Conservation (phyloP, 1,139 yeast species). For the Ogataea hybrid region DNA sequence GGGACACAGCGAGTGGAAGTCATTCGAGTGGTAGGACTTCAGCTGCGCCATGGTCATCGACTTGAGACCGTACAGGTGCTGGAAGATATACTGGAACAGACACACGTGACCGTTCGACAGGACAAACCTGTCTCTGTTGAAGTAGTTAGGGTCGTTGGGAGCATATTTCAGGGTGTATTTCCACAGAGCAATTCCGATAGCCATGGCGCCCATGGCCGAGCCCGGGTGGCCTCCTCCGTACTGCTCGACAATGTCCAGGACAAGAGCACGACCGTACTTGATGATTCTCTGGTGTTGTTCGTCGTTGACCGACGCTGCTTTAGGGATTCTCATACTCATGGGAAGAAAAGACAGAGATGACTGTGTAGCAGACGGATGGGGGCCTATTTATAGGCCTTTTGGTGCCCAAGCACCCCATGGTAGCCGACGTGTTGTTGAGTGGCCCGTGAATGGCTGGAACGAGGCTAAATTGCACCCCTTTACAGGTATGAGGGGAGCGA, state of each 20-base stretch:
- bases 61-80: conserved; percentile 78
- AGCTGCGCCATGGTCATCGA: conserved; percentile 82
- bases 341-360: background rate
- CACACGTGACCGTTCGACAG: conserved; percentile 97
- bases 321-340: conserved; percentile 26
- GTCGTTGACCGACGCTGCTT: conserved; percentile 24
- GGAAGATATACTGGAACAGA: conserved; percentile 82
- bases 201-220: conserved; percentile 94
- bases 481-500: conserved; percentile 1
- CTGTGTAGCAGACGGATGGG: conserved; percentile 1
- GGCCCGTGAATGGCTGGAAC: background rate
- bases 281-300: conserved; percentile 25
- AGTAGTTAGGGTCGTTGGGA: conserved; percentile 90
- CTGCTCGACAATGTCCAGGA: conserved; percentile 38
- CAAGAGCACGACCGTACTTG: conserved; percentile 31
- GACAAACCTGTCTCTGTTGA: conserved; percentile 93
- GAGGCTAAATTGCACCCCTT: conserved; percentile 8
- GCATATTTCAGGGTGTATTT: conserved; percentile 72
- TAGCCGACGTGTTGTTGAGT: background rate
- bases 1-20: conserved; percentile 82
- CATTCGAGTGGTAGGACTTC: conserved; percentile 76
- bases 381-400: conserved; percentile 13
- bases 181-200: conserved; percentile 80
- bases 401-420: background rate
- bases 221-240: conserved; percentile 87